A percentile compares a stretch with the other conserved stretches of the same genome.
These are phyloP conservation scores for Grammothele lineata DNA, from an alignment of 768 basidiomycete genomes.

Conservation along the genomic window DNA sequence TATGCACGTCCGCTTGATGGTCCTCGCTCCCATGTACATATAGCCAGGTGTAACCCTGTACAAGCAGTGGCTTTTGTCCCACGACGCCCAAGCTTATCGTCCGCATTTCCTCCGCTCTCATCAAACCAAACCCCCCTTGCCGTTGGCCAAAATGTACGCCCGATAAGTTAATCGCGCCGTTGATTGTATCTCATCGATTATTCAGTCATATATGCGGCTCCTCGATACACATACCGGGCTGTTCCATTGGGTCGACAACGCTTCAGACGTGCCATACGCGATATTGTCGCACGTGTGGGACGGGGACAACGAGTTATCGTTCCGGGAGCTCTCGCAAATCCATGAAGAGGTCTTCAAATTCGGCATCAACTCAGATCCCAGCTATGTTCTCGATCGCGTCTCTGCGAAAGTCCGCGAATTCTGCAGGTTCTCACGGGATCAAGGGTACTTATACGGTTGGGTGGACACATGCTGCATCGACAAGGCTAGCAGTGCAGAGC, in stretches of 20 bases:
- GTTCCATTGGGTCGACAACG: neutral
- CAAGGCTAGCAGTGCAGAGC: constrained; percentile 6
- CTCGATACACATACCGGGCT: neutral
- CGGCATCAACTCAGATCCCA: neutral
- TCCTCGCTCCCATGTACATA: too few species aligned
- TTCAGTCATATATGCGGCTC: neutral
- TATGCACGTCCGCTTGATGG: too few species aligned
- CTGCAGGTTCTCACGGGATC: neutral
- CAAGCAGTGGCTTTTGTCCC: too few species aligned
- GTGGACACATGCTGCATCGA: constrained; percentile 5
- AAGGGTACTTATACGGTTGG: neutral
- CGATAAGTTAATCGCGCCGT: too few species aligned
- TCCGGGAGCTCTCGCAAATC: neutral
- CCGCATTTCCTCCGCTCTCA: too few species aligned
- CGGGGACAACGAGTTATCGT: neutral
- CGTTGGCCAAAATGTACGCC: too few species aligned
- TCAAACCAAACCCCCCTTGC: too few species aligned
- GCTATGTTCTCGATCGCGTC: neutral
- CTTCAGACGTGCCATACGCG: neutral
- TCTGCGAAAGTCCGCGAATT: neutral
- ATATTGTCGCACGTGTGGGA: constrained; percentile 2
- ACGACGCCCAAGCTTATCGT: too few species aligned
- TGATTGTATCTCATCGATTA: too few species aligned
- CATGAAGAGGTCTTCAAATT: neutral
- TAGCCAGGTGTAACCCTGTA: too few species aligned